These are phyloP conservation scores for Vaccinium myrtillus DNA, from an alignment of 148 eudicot species.

Conservation along the genomic window DNA sequence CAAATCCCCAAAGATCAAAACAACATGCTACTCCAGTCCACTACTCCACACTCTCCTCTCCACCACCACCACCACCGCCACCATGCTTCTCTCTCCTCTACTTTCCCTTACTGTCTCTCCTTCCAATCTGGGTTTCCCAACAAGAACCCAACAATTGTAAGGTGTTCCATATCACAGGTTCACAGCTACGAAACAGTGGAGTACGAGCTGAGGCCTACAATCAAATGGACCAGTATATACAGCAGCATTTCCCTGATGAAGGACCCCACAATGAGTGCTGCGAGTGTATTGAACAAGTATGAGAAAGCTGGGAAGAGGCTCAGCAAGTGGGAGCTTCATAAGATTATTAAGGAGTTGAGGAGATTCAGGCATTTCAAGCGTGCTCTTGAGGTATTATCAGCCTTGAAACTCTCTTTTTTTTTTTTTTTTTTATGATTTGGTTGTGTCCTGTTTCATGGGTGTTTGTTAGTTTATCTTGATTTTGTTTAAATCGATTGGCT, in stretches of 20 bases:
- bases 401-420: background rate
- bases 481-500: constrained; percentile 4
- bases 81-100: constrained; percentile 21
- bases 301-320: constrained; percentile 63
- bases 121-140: constrained; percentile 44
- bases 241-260: constrained; percentile 50
- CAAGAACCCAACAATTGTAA: constrained; percentile 12
- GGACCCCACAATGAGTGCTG: constrained; percentile 43
- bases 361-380: constrained; percentile 50
- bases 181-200: constrained; percentile 40
- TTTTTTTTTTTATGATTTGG: background rate
- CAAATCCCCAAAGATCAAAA: background rate
- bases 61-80: constrained; percentile 20
- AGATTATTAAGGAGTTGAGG: constrained; percentile 70
- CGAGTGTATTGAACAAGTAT: constrained; percentile 48
- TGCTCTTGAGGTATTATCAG: constrained; percentile 74
- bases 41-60: constrained; percentile 32
- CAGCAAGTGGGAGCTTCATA: constrained; percentile 80
- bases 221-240: constrained; percentile 51
- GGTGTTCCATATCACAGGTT: constrained; percentile 40
- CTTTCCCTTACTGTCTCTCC: constrained; percentile 26
- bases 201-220: constrained; percentile 34
- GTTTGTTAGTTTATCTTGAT: background rate
- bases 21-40: constrained; percentile 34
- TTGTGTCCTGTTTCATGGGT: constrained; percentile 4